Conservation (phyloP, 2,329 filamentous ascomycete genomes). For the Beauveria varroae region DNA sequence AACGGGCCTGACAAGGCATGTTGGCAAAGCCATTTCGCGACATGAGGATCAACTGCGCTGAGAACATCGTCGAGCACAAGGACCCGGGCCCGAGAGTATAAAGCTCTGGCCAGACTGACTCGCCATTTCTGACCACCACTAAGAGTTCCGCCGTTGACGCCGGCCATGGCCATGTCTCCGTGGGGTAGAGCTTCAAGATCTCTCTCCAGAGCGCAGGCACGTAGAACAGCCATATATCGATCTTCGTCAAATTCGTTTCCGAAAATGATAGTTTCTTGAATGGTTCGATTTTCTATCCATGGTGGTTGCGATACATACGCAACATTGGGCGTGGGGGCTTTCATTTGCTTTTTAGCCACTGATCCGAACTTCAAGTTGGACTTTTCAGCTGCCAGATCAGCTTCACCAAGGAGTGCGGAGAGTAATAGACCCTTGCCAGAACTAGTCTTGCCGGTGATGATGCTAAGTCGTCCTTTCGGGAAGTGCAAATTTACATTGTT, state of each 20-base stretch:
- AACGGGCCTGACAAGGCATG: slow-evolving; percentile 8
- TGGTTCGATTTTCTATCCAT: slow-evolving; percentile 69
- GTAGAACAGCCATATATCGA: slow-evolving; percentile 57
- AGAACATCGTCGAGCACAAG: slow-evolving; percentile 70
- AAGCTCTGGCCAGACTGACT: slow-evolving; percentile 62
- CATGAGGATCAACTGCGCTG: slow-evolving; percentile 63
- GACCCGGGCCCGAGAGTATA: slow-evolving; percentile 64
- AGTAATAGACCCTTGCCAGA: slow-evolving; percentile 64
- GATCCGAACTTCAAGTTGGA: background rate
- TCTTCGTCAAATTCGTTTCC: slow-evolving; percentile 55
- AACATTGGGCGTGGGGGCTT: slow-evolving; percentile 56
- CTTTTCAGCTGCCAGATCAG: slow-evolving; percentile 50
- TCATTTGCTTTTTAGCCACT: slow-evolving; percentile 38
- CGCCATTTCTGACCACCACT: slow-evolving; percentile 71
- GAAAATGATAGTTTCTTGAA: slow-evolving; percentile 65
- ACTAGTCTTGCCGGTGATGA: slow-evolving; percentile 63
- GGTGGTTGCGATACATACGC: slow-evolving; percentile 67
- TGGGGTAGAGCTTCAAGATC: slow-evolving; percentile 64
- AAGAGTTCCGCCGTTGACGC: slow-evolving; percentile 67
- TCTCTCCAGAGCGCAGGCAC: slow-evolving; percentile 59
- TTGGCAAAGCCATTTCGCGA: slow-evolving; percentile 11
- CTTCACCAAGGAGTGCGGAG: slow-evolving; percentile 60
- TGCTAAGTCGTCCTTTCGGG: slow-evolving; percentile 53
- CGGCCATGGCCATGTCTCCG: slow-evolving; percentile 65
- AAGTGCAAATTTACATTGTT: slow-evolving; percentile 53